Conservation (phyloP, 352 stramenopile genomes). For the Pythium rhizo-oryzae region DNA sequence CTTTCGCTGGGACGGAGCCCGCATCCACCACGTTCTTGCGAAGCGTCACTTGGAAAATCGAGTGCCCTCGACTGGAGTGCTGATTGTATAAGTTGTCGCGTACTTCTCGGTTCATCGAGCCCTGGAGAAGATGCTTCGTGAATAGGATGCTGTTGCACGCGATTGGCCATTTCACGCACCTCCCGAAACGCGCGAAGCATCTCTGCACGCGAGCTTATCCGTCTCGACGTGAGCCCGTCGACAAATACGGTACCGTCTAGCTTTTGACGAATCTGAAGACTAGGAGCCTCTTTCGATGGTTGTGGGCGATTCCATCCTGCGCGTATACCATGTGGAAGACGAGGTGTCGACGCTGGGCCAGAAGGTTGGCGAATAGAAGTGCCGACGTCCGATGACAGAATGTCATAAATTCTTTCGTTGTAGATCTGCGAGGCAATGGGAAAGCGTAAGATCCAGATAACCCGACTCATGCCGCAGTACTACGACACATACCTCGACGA, state of each 20-base stretch:
- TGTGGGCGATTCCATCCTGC: conserved; percentile 58
- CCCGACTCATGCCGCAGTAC: no score
- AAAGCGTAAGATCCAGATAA: neutral
- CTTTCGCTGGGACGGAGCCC: neutral
- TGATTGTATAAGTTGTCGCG: conserved; percentile 80
- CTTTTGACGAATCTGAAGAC: conserved; percentile 66
- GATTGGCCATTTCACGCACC: conserved; percentile 27
- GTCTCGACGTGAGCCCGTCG: conserved; percentile 62
- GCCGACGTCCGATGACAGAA: conserved; percentile 40
- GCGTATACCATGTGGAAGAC: conserved; percentile 25
- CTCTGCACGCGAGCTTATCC: conserved; percentile 43
- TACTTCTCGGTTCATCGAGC: conserved; percentile 65
- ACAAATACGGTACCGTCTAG: conserved; percentile 69
- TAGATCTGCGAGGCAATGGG: conserved; percentile 48
- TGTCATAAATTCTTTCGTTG: conserved; percentile 82
- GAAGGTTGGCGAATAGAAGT: neutral
- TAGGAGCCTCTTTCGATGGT: conserved; percentile 48
- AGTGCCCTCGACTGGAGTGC: conserved; percentile 67
- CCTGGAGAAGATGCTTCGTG: conserved; percentile 31
- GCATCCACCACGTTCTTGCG: conserved; percentile 34
- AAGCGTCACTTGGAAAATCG: conserved; percentile 74
- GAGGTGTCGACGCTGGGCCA: neutral
- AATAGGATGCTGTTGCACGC: no score
- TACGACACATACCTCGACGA: conserved; percentile 51
- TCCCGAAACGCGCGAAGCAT: conserved; percentile 66